A percentile compares a stretch with the other conserved stretches of the same genome.
phyloP scores from a whole-genome alignment of 768 basidiomycete species.

The Rhizopogon vinicolor region DNA sequence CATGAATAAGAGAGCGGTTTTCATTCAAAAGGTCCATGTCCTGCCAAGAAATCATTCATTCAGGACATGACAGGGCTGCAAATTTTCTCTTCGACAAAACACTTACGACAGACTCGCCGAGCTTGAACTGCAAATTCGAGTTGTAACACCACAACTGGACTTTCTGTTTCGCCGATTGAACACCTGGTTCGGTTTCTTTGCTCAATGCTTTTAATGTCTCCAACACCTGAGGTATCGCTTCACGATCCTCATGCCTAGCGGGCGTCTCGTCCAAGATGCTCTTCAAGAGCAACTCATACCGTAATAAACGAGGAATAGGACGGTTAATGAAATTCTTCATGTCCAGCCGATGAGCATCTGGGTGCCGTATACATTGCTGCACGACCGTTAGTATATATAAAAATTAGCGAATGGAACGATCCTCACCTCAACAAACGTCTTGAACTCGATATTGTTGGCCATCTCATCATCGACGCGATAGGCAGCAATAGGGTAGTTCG shows the following conservation, averaged over 20 bases:
- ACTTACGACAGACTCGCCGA: conserved; percentile 63
- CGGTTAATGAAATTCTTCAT: conserved; percentile 93
- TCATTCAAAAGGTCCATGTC: conserved; percentile 90
- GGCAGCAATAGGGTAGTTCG: conserved; percentile 90
- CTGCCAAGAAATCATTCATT: conserved; percentile 20
- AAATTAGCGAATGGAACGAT: background rate
- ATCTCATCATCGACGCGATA: conserved; percentile 87
- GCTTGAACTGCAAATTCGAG: conserved; percentile 73
- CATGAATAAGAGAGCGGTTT: conserved; percentile 78
- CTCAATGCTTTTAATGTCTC: conserved; percentile 84
- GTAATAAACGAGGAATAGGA: conserved; percentile 84
- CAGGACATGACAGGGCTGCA: no score
- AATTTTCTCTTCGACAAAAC: no score
- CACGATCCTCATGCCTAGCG: conserved; percentile 71
- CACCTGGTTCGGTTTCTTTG: conserved; percentile 85
- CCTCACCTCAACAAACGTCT: conserved; percentile 73
- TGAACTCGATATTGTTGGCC: conserved; percentile 76
- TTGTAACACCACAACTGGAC: conserved; percentile 89
- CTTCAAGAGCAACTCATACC: conserved; percentile 84
- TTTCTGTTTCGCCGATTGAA: conserved; percentile 79
- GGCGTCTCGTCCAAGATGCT: conserved; percentile 75
- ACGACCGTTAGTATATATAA: conserved; percentile 1
- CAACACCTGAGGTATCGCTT: conserved; percentile 79
- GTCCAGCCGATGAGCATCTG: conserved; percentile 77
- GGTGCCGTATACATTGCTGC: conserved; percentile 53